These are phyloP conservation scores for Cladosporium austrohemisphaericum DNA, from an alignment of 2,329 filamentous ascomycete species.

Conservation along the genomic window DNA sequence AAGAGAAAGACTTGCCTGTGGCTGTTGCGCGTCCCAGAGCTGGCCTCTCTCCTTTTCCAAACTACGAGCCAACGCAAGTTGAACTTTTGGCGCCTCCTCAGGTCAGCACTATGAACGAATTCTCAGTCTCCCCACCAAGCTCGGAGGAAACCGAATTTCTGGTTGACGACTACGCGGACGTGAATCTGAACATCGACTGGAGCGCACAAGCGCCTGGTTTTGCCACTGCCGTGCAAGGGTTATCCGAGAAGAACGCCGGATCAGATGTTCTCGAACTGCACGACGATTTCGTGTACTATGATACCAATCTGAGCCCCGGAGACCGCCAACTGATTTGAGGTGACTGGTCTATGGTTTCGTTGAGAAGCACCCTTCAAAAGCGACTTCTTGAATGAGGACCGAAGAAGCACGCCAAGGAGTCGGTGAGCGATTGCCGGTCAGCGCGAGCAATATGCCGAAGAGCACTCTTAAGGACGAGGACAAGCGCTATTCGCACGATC, in stretches of 20 bases:
- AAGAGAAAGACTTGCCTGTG: slow-evolving; percentile 1
- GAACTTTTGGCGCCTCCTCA: neutral
- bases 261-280: neutral
- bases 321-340: neutral
- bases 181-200: slow-evolving; percentile 5
- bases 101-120: neutral
- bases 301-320: neutral
- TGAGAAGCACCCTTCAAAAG: too few species aligned
- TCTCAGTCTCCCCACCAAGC: neutral
- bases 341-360: neutral
- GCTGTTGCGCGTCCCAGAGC: neutral
- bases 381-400: too few species aligned
- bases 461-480: too few species aligned
- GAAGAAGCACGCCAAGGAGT: too few species aligned
- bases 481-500: too few species aligned
- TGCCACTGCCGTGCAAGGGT: neutral
- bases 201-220: neutral
- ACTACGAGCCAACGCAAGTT: neutral
- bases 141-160: neutral
- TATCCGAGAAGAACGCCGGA: neutral
- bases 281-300: neutral
- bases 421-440: too few species aligned
- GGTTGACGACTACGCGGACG: slow-evolving; percentile 2
- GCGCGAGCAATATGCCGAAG: too few species aligned
- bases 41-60: slow-evolving; percentile 2